Evolutionary conservation across 1,284 basidiomycete species (phyloP), one percentile per base, ranked within the genome.

Genomic region (Sporisorium sorghi): DNA sequence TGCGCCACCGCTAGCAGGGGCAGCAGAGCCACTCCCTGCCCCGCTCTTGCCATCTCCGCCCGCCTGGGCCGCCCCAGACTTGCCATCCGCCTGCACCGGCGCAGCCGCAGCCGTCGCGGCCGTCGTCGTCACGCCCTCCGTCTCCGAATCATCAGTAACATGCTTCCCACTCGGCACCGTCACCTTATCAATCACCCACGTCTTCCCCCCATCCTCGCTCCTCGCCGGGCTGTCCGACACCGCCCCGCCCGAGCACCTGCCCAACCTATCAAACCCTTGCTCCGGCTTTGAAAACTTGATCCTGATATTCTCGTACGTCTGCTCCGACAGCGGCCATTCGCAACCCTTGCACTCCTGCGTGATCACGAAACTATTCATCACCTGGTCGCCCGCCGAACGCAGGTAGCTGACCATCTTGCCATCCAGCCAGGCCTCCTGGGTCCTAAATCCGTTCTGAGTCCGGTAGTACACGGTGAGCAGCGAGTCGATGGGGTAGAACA

Each of bases 301-400:
- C 24, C 46, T 21, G 26, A 68, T 68, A 37, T 68, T 64, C 28
- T 55, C 51, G 21, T 73, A 73, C 24, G 63, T 53, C 61, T 73
- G 71, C 37, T 64, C 65, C 19, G 48, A 44, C 42, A 64, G 23
- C 9, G 71, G 71, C 71, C 71, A 73, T 2, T 32, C 35, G 37
- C 71, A 73, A 0, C 39, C 35, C 37, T 73, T 73, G 26, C 71
- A 73, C 61, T 73, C 71, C 48, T 73, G 71, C 10, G 71, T 73
- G 24, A 73, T 73, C 7, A 73, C 71, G 35, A 73, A 73, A 33
- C 65, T 68, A 26, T 73, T 73, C 71, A 73, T 73, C 33, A 68
- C 39, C 61, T 73, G 71, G 32, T 73, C 65, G 0, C 71, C 71
- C 4, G 71, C 65, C 1, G 44, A 51, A 7, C 71, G 15, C 3